phyloP scores from a whole-genome alignment of 345 rosid species.

The Xanthoceras sorbifolium region DNA sequence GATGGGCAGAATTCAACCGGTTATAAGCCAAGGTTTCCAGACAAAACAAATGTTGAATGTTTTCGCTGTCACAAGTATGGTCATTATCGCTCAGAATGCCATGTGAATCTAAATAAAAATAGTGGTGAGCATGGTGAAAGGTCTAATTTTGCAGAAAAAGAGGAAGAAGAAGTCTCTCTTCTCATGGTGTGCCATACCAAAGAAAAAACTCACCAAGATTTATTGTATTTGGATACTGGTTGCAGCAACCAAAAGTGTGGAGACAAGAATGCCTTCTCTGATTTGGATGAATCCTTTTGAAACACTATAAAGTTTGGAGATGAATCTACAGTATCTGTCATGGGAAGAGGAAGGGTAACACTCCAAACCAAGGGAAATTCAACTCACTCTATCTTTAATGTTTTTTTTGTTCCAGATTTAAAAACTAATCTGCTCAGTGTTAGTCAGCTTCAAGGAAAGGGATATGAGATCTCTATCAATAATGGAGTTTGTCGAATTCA shows the following conservation, averaged over 20 bases:
- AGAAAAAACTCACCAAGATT: background rate
- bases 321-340: constrained; percentile 1
- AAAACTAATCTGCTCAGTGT: no score
- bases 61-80: background rate
- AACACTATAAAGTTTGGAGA: constrained; percentile 9
- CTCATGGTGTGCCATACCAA: background rate
- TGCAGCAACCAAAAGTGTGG: background rate
- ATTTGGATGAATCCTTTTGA: background rate
- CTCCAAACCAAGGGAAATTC: background rate
- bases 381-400: no score
- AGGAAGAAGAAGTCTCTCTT: background rate
- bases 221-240: background rate
- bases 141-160: background rate
- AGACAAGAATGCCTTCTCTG: background rate
- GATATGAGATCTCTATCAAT: no score
- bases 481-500: no score
- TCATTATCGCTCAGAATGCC: background rate
- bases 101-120: background rate
- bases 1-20: background rate
- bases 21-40: background rate
- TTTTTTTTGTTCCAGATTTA: no score
- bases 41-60: background rate
- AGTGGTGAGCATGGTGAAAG: background rate
- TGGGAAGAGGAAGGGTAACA: background rate
- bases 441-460: no score